These are phyloP conservation scores for Chaetomium strumarium DNA, from an alignment of 2,329 filamentous ascomycete species.

Conservation along the genomic window DNA sequence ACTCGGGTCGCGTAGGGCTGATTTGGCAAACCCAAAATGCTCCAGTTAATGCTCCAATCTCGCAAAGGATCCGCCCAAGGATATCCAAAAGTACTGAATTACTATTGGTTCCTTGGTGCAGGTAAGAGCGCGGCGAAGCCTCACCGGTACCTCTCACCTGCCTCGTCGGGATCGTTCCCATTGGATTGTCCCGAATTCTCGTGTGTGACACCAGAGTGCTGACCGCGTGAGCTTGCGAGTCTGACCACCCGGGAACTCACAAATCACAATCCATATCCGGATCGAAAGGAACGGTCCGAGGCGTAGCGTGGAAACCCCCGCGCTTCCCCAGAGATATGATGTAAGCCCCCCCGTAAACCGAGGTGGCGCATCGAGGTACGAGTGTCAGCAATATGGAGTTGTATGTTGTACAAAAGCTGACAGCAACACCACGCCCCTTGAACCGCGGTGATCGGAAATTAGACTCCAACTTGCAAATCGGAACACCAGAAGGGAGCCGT, in stretches of 20 bases:
- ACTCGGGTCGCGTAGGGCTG: slow-evolving; percentile 5
- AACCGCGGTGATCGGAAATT: neutral
- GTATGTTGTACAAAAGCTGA: neutral
- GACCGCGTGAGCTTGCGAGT: slow-evolving; percentile 1
- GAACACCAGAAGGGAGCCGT: too few relatives aligned
- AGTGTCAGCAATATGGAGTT: neutral
- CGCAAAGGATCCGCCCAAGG: neutral
- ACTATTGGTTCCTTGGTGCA: neutral
- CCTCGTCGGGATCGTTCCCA: slow-evolving; percentile 2
- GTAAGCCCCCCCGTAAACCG: too few relatives aligned
- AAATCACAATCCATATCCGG: slow-evolving; percentile 1
- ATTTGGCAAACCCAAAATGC: slow-evolving; percentile 1
- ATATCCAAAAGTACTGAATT: neutral
- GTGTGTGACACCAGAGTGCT: neutral
- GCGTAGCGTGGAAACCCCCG: slow-evolving; percentile 1
- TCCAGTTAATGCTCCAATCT: neutral
- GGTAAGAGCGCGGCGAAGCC: slow-evolving; percentile 4
- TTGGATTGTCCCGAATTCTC: neutral
- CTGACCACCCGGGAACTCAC: slow-evolving; percentile 8
- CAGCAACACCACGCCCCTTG: neutral
- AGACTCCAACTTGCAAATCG: too few relatives aligned
- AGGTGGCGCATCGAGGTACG: neutral
- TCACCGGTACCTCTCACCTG: slow-evolving; percentile 11
- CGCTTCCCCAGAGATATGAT: slow-evolving; percentile 4
- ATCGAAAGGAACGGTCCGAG: slow-evolving; percentile 14